These are phyloP conservation scores for Saccharomycopsis babjevae DNA, from an alignment of 805 yeast genomes.

Conservation along the genomic window DNA sequence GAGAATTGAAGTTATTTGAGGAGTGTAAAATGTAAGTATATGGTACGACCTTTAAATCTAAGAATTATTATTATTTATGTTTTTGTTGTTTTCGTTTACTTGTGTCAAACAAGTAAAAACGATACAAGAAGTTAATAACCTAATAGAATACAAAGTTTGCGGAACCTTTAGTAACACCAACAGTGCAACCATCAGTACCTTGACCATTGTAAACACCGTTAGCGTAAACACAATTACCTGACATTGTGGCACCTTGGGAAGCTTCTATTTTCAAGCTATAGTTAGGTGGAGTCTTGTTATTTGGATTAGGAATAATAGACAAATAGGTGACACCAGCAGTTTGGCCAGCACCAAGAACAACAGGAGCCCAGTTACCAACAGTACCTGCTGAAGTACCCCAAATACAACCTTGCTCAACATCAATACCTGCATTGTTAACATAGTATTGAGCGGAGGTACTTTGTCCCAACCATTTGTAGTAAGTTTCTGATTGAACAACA, in stretches of 20 bases:
- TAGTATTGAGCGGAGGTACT: constrained; percentile 92
- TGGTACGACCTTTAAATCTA: background rate
- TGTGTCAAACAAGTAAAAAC: background rate
- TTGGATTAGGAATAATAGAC: constrained; percentile 90
- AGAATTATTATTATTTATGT: background rate
- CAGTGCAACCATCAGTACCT: constrained; percentile 84
- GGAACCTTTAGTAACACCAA: constrained; percentile 70
- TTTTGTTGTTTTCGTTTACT: background rate
- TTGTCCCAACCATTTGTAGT: constrained; percentile 75
- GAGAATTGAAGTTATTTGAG: background rate
- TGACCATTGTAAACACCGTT: constrained; percentile 61
- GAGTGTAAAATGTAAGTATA: background rate
- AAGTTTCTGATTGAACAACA: constrained; percentile 66
- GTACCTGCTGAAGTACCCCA: constrained; percentile 79
- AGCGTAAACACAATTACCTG: constrained; percentile 72
- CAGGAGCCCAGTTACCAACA: constrained; percentile 97
- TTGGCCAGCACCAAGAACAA: constrained; percentile 87
- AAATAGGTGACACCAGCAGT: constrained; percentile 66
- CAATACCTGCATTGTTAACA: constrained; percentile 93
- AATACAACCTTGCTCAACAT: constrained; percentile 80
- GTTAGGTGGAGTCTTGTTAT: constrained; percentile 61
- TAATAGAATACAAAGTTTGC: constrained; percentile 74
- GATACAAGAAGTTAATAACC: constrained; percentile 32
- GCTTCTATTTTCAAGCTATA: constrained; percentile 73
- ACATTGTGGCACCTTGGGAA: constrained; percentile 43